phyloP scores from a whole-genome alignment of 1,284 basidiomycete genomes.

The Vanrija sp. region DNA sequence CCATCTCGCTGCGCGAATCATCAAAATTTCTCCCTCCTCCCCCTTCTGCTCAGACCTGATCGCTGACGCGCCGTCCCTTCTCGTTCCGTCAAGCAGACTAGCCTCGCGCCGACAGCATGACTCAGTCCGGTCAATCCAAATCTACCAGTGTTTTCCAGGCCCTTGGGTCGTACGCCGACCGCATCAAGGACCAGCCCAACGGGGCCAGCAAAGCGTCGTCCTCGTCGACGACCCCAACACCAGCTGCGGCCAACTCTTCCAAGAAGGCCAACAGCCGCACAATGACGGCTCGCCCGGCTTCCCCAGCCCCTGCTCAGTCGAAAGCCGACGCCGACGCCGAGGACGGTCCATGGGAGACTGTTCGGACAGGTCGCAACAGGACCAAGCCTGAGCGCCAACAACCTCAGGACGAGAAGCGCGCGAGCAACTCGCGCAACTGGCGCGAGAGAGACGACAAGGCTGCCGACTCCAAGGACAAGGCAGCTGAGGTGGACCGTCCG shows the following conservation, averaged over 20 bases:
- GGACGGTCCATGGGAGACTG: constrained; percentile 39
- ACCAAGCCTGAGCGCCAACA: constrained; percentile 7
- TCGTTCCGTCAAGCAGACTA: background rate
- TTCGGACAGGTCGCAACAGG: constrained; percentile 8
- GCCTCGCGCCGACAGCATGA: background rate
- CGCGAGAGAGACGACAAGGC: constrained; percentile 16
- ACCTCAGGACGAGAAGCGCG: constrained; percentile 22
- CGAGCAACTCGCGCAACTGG: constrained; percentile 33
- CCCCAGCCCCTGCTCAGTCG: background rate
- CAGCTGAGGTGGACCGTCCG: background rate
- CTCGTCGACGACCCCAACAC: background rate
- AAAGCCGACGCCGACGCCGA: constrained; percentile 1
- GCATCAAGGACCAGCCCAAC: constrained; percentile 28
- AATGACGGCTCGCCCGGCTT: background rate
- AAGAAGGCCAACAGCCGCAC: background rate
- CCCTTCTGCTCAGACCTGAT: background rate
- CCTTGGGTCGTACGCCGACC: constrained; percentile 45
- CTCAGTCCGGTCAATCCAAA: constrained; percentile 8
- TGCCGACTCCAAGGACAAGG: constrained; percentile 3
- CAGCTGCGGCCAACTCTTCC: background rate
- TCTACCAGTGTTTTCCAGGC: constrained; percentile 42
- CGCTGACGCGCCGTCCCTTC: background rate
- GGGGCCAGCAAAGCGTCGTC: constrained; percentile 1
- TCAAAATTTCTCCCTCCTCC: background rate
- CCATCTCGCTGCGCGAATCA: background rate